Percentiles rank a stretch among this genome's conserved stretches.
phyloP scores from a whole-genome alignment of 805 yeast species.

The Wickerhamomyces bovis region DNA sequence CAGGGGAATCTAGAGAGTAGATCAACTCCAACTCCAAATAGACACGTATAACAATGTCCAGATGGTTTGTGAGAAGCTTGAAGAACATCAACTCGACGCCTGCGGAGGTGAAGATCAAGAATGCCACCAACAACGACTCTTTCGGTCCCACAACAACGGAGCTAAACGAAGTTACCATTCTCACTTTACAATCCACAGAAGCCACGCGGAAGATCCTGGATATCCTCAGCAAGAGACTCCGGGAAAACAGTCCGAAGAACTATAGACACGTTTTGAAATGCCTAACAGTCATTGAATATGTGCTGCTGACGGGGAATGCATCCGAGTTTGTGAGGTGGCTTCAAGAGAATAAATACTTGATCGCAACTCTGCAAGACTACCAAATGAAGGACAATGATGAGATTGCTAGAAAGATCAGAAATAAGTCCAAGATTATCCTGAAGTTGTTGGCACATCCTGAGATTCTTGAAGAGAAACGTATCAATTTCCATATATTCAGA shows the following conservation, averaged over 20 bases:
- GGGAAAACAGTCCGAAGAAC: constrained; percentile 22
- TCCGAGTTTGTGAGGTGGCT: constrained; percentile 43
- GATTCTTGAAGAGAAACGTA: constrained; percentile 34
- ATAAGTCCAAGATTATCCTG: constrained; percentile 31
- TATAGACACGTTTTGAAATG: constrained; percentile 42
- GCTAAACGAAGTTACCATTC: constrained; percentile 43
- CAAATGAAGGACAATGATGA: constrained; percentile 23
- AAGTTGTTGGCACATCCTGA: constrained; percentile 27
- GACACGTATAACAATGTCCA: constrained; percentile 11
- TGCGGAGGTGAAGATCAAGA: constrained; percentile 31
- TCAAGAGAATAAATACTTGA: constrained; percentile 33
- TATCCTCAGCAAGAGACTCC: constrained; percentile 36
- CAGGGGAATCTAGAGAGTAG: too few relatives aligned
- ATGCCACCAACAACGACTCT: constrained; percentile 47
- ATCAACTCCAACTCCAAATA: too few relatives aligned
- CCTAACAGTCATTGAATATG: constrained; percentile 44
- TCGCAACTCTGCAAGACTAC: constrained; percentile 25
- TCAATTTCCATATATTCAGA: constrained; percentile 34
- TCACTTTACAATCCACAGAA: constrained; percentile 37
- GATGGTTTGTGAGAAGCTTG: constrained; percentile 27
- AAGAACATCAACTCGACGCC: constrained; percentile 24
- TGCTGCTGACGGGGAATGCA: constrained; percentile 47
- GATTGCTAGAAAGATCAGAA: constrained; percentile 30
- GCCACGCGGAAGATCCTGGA: constrained; percentile 27
- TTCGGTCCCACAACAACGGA: constrained; percentile 54